phyloP scores from a whole-genome alignment of 139 green algal species.

The Chlorella sp. region DNA sequence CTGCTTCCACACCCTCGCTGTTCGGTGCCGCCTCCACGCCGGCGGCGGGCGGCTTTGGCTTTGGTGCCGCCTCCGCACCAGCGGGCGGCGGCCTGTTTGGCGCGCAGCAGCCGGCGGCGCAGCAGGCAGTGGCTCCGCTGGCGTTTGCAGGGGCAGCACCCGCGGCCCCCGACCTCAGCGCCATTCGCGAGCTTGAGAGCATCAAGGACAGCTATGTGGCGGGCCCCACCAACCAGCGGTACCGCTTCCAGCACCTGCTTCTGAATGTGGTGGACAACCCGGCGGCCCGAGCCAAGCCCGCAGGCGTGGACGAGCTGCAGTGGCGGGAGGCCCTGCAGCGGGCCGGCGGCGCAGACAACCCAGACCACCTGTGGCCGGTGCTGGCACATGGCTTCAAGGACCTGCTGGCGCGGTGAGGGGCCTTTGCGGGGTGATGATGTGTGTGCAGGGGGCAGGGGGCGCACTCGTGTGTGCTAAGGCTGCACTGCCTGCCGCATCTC shows the following conservation, averaged over 20 bases:
- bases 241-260: conserved; percentile 76
- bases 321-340: conserved; percentile 75
- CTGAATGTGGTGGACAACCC: conserved; percentile 74
- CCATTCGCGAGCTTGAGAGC: conserved; percentile 53
- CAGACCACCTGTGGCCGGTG: conserved; percentile 77
- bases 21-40: conserved; percentile 18
- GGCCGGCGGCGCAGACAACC: conserved; percentile 66
- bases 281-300: conserved; percentile 62
- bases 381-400: conserved; percentile 69
- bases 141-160: conserved; percentile 13
- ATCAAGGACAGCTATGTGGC: conserved; percentile 50
- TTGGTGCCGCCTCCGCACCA: conserved; percentile 8
- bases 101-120: background rate
- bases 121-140: background rate
- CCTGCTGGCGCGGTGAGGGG: conserved; percentile 55
- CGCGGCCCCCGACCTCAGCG: conserved; percentile 32
- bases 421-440: too few relatives aligned
- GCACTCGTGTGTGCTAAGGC: too few relatives aligned
- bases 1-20: conserved; percentile 1
- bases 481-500: too few relatives aligned
- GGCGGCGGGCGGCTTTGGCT: background rate
- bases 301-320: conserved; percentile 70
- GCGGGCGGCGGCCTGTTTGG: conserved; percentile 8
- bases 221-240: conserved; percentile 35
- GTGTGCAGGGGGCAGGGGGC: background rate